phyloP scores from a whole-genome alignment of 768 basidiomycete genomes.

The Mycena olivaceomarginata region DNA sequence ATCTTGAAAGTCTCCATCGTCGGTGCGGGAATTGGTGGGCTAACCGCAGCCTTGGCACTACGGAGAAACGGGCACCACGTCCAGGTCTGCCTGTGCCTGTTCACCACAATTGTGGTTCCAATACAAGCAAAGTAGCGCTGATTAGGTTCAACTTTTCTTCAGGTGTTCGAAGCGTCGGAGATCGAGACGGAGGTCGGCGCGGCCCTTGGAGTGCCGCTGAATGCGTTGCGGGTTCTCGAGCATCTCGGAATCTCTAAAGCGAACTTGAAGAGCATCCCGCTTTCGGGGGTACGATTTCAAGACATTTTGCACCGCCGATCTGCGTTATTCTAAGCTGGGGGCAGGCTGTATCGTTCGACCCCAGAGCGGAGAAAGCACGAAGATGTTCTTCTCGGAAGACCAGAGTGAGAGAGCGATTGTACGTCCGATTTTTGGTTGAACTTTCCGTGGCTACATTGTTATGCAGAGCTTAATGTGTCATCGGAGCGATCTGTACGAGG shows the following conservation, averaged over 20 bases:
- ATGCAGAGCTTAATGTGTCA: slow-evolving; percentile 6
- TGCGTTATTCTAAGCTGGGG: not conserved
- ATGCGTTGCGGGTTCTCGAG: slow-evolving; percentile 23
- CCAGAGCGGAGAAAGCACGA: slow-evolving; percentile 3
- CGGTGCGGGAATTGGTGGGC: slow-evolving; percentile 37
- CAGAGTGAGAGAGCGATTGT: not conserved
- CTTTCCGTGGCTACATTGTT: not conserved
- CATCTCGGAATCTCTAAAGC: slow-evolving; percentile 16
- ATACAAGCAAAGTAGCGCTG: not conserved
- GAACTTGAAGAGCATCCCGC: slow-evolving; percentile 4
- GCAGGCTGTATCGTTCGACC: slow-evolving; percentile 8
- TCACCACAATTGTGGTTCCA: not conserved
- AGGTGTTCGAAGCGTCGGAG: slow-evolving; percentile 33
- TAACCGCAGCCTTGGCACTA: not conserved
- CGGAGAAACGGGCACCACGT: not conserved
- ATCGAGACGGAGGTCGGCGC: slow-evolving; percentile 37
- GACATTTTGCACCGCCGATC: not conserved
- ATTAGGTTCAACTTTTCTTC: not conserved
- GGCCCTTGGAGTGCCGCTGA: slow-evolving; percentile 23
- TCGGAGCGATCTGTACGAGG: slow-evolving; percentile 30
- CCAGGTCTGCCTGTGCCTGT: not conserved
- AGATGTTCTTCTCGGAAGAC: not conserved
- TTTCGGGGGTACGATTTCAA: slow-evolving; percentile 10
- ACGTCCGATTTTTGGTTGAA: slow-evolving; percentile 32
- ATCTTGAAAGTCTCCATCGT: slow-evolving; percentile 27